Evolutionary conservation across 257 asterid species (phyloP).

Genomic region (Solanum pimpinellifolium): DNA sequence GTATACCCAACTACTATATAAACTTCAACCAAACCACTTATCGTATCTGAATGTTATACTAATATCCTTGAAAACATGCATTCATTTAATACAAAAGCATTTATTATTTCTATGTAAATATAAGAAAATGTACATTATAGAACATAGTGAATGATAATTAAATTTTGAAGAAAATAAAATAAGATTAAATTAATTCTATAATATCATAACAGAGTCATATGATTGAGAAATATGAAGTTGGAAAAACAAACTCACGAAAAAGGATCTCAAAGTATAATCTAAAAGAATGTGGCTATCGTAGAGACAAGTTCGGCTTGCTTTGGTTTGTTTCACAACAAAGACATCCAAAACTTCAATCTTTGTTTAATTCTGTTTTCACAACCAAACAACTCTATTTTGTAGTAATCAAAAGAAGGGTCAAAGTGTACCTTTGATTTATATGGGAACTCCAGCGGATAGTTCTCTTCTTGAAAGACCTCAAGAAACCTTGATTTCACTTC

Average conservation of each 20-base stretch:
- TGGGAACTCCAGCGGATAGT: constrained; percentile 71
- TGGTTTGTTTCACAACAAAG: neutral
- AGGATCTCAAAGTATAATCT: neutral
- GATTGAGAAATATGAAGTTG: neutral
- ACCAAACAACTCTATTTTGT: neutral
- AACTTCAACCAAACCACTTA: neutral
- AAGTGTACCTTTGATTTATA: constrained; percentile 81
- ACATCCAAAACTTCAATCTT: neutral
- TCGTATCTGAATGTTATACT: neutral
- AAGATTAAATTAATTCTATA: neutral
- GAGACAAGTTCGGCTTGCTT: neutral
- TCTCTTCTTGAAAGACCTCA: constrained; percentile 80
- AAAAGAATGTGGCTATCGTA: neutral
- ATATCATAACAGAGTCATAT: neutral
- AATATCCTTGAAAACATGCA: neutral
- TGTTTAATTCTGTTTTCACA: neutral
- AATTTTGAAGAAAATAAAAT: neutral
- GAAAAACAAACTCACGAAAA: neutral
- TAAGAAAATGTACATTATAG: neutral
- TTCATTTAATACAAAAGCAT: neutral
- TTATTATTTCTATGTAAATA: neutral
- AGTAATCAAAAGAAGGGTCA: neutral
- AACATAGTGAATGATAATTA: neutral
- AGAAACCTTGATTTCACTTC: constrained; percentile 92
- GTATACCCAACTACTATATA: neutral